phyloP scores from a whole-genome alignment of 441 rosid species.

The Arabidopsis lyrata region DNA sequence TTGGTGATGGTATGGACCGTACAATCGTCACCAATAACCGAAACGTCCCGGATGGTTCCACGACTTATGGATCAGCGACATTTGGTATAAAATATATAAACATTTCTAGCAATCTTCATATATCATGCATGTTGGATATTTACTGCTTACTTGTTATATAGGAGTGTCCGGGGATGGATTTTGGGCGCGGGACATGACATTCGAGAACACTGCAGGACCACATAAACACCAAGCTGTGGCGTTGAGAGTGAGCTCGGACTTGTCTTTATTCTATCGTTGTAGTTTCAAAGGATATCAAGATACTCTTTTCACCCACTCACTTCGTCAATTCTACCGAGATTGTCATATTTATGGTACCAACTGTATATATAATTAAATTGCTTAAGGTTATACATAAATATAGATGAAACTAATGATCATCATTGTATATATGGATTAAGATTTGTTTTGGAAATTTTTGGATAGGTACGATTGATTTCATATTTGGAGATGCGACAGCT shows the following conservation, averaged over 20 bases:
- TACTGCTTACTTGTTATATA: constrained; percentile 25
- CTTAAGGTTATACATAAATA: not conserved
- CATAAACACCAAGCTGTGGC: constrained; percentile 71
- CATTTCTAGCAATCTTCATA: not conserved
- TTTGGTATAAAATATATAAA: constrained; percentile 51
- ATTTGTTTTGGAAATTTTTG: not conserved
- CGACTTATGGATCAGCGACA: constrained; percentile 65
- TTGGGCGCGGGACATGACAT: constrained; percentile 76
- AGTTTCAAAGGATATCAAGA: constrained; percentile 76
- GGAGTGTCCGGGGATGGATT: constrained; percentile 75
- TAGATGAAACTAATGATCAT: not conserved
- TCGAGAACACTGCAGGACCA: constrained; percentile 81
- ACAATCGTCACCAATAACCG: constrained; percentile 56
- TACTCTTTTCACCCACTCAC: constrained; percentile 60
- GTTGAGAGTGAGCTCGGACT: constrained; percentile 59
- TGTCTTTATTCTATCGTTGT: constrained; percentile 62
- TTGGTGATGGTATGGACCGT: constrained; percentile 75
- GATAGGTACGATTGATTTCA: constrained; percentile 65
- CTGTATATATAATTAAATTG: not conserved
- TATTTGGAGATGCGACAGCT: constrained; percentile 61
- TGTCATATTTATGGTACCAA: constrained; percentile 62
- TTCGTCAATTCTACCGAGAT: constrained; percentile 68
- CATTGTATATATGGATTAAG: not conserved
- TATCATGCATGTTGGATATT: constrained; percentile 15
- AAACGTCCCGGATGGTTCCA: constrained; percentile 59